Base-by-base conservation (phyloP, 2,329 filamentous ascomycete species). In the Epichloe sibirici region DNA sequence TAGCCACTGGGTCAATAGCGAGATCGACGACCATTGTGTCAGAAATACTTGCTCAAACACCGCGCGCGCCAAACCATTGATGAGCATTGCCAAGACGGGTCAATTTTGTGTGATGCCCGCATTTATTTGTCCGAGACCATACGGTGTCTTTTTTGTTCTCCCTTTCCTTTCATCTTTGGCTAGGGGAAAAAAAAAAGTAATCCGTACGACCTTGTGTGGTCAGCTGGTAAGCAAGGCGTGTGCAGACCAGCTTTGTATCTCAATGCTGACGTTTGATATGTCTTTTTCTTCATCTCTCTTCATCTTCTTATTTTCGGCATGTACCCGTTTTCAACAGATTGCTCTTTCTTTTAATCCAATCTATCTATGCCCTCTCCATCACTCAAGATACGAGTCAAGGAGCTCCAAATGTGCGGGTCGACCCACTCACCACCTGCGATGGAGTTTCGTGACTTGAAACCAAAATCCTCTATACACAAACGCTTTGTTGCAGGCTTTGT, bases 401-500 rank as follows among this genome's bases (percentile, higher is more conserved):
- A 39, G 25, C 6, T n/a, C 13, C 42, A 31, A 13, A 8, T 28
- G 17, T 31, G 42, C 42, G 8, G 23, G 37, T 31, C 13, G 4
- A 37, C 11, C 49, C 40, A 23, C 25, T 37, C 21, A 8, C 34
- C 11, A 5, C 28, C 28, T 11, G 38, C 15, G 7, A 46, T 39
- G 42, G 9, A 21, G n/a, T 31, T 12, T 5, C 34, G n/a, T 17
- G 17, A 25, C 7, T 15, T 34, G 21, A 28, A 5, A 3, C 11
- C 42, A 13, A 46, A 37, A 5, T 11, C 53, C 17, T 52, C 50
- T 2, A 50, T 55, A 23, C 50, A 55, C 51, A 48, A 45, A 17
- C 35, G 51, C 3, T 48, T 55, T 11, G 44, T 55, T 28, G 53
- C 53, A 47, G 53, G 53, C 5, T 55, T 52, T 45, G 53, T 55